phyloP scores from a whole-genome alignment of 2,329 filamentous ascomycete species.

The Elsinoe ampelina region DNA sequence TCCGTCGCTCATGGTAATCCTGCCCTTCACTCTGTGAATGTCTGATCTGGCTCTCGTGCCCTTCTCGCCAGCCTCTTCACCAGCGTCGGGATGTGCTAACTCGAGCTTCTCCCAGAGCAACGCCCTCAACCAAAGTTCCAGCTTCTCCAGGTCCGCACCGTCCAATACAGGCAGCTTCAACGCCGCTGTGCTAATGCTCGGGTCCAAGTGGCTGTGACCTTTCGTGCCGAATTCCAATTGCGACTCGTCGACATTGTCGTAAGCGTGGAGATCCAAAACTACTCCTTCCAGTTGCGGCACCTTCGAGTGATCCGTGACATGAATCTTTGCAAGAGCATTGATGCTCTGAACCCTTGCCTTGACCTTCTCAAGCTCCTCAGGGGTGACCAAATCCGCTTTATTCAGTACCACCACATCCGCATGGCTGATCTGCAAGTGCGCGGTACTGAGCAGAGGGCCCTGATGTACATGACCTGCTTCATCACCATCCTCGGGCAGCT shows the following conservation, averaged over 20 bases:
- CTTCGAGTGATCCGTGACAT: conserved; percentile 68
- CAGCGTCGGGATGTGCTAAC: conserved; percentile 42
- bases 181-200: conserved; percentile 75
- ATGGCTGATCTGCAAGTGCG: conserved; percentile 92
- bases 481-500: conserved; percentile 19
- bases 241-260: conserved; percentile 64
- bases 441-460: conserved; percentile 73
- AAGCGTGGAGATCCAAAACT: conserved; percentile 83
- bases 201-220: conserved; percentile 85
- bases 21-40: conserved; percentile 80
- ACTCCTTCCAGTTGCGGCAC: conserved; percentile 79
- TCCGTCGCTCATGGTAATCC: conserved; percentile 57
- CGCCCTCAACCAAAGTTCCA: conserved; percentile 75
- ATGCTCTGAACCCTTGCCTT: conserved; percentile 67
- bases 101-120: conserved; percentile 71
- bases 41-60: conserved; percentile 50
- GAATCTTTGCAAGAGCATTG: conserved; percentile 78
- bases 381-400: conserved; percentile 75
- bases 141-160: conserved; percentile 46
- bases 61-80: conserved; percentile 59
- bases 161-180: conserved; percentile 56
- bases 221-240: conserved; percentile 59
- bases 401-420: conserved; percentile 93
- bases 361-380: conserved; percentile 59
- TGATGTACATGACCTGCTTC: conserved; percentile 42